Conservation (phyloP, 805 yeast genomes). For the Tetrapisispora namnaoensis region DNA sequence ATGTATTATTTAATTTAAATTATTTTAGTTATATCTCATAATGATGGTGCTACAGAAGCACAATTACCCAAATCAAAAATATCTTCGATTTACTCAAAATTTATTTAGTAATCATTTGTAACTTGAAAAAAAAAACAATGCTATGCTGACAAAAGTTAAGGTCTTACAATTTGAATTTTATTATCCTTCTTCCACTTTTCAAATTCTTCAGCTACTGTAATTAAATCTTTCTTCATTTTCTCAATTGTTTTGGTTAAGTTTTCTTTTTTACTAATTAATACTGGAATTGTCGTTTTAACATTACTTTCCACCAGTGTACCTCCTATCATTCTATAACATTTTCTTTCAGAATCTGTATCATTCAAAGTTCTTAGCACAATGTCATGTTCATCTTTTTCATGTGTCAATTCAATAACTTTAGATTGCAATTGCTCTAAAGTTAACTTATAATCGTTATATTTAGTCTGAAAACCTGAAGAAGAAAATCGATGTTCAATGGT, state of each 20-base stretch:
- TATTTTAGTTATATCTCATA: too few relatives aligned
- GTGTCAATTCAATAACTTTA: conserved; percentile 39
- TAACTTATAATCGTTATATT: conserved; percentile 44
- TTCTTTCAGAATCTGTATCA: conserved; percentile 48
- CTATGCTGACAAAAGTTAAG: conserved; percentile 6
- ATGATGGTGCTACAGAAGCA: too few relatives aligned
- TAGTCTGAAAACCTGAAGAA: conserved; percentile 31
- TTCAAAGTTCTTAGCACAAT: conserved; percentile 51
- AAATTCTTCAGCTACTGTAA: conserved; percentile 24
- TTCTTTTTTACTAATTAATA: conserved; percentile 45
- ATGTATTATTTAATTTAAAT: neutral
- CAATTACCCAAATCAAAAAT: too few relatives aligned
- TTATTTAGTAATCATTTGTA: neutral
- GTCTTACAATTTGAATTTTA: conserved; percentile 28
- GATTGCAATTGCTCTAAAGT: conserved; percentile 37
- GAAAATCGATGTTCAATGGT: neutral
- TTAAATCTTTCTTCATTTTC: conserved; percentile 24
- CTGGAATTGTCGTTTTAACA: conserved; percentile 64
- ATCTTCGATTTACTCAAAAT: too few relatives aligned
- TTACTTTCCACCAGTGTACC: conserved; percentile 80
- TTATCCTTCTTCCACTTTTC: conserved; percentile 30
- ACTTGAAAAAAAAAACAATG: neutral
- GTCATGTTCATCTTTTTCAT: conserved; percentile 39
- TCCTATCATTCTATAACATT: conserved; percentile 89
- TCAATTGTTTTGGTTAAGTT: conserved; percentile 32